Conservation (phyloP, 805 yeast genomes). For the Metschnikowia vanudenii region DNA sequence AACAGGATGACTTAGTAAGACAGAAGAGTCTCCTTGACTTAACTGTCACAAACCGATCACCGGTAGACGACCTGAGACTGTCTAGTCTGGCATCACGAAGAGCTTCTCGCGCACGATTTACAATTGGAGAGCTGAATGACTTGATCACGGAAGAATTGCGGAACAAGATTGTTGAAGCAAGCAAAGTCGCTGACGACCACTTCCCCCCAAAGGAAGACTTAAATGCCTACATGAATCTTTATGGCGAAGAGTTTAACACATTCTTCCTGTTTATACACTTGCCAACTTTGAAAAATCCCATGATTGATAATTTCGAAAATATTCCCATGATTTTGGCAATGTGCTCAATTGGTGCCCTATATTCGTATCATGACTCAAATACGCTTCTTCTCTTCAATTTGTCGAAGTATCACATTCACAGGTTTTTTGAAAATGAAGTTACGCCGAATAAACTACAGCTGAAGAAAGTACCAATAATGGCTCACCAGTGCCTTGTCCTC, state of each 20-base stretch:
- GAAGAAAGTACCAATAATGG: constrained; percentile 55
- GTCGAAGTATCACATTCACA: constrained; percentile 64
- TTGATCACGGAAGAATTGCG: constrained; percentile 54
- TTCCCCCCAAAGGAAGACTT: constrained; percentile 77
- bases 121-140: constrained; percentile 20
- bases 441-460: constrained; percentile 45
- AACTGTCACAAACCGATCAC: not conserved
- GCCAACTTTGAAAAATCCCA: constrained; percentile 48
- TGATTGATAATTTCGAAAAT: constrained; percentile 43
- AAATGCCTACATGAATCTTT: constrained; percentile 72
- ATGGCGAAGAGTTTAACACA: constrained; percentile 72
- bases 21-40: constrained; percentile 26
- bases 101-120: constrained; percentile 18
- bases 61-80: constrained; percentile 3
- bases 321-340: constrained; percentile 73
- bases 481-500: constrained; percentile 54
- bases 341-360: constrained; percentile 87
- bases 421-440: constrained; percentile 55
- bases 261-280: constrained; percentile 85
- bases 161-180: constrained; percentile 48
- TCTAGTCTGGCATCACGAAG: constrained; percentile 1
- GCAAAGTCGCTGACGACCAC: constrained; percentile 54
- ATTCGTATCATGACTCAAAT: constrained; percentile 74
- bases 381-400: constrained; percentile 70
- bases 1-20: constrained; percentile 66